Evolutionary conservation across 306 rosid genomes (phyloP), one percentile per base, ranked within the genome.

Genomic region (Quercus gilva): DNA sequence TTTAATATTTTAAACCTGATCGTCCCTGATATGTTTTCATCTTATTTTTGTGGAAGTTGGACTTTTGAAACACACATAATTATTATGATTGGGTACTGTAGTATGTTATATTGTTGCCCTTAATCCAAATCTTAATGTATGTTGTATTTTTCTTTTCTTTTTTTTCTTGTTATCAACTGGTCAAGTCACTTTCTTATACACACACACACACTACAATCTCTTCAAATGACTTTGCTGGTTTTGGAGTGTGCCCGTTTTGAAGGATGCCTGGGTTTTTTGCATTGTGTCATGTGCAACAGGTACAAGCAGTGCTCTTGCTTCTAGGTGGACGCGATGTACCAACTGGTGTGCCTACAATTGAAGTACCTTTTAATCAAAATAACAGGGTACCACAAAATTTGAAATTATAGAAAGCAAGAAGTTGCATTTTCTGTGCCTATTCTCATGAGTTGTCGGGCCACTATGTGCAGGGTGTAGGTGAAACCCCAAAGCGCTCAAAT

Each of bases 241-340:
- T 73, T 63, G 67, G 71, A 76, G 37, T 74, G 19, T 52, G 26
- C 63, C 60, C 43, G 56, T 71, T 61, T 74, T 77, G 53, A 69
- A 80, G 82, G 76, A 51, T 60, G 31, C 77, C 52, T 83, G 79
- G 49, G 25, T 57, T 82, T 84, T 77, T 75, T 52, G 74, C 74
- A 59, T 74, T 85, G 59, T 79, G 45, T 8, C 45, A 37, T 37
- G 55, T 60, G 37, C 79, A 51, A 82, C 85, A 94, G 99, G 99
- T 92, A 77, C 99, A 91, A 84, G 97, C 99, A 1, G 99, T 94
- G 86, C 90, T 94, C 74, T 83, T 94, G 79, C 92, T 94, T 67
- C 84, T 94, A 85, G 99, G 97, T 75, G 97, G 97, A 51, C 88
- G 90, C 26, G 91, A 88, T 84, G 67, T 84, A 77, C 97, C 86